These are phyloP conservation scores for Vigna mungo DNA, from an alignment of 306 rosid species.

Conservation along the genomic window DNA sequence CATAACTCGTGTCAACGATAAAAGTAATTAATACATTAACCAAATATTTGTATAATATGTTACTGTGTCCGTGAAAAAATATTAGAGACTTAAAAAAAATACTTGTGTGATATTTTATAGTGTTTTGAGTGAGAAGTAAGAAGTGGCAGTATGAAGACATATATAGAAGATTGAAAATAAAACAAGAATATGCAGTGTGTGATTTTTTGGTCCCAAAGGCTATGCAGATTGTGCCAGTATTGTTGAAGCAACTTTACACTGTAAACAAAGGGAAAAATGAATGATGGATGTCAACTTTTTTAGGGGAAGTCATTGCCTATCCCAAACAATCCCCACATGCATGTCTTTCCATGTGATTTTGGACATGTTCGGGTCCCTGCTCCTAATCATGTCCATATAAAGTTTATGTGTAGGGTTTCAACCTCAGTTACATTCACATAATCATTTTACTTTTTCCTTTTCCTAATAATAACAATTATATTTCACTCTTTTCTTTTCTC, in stretches of 20 bases:
- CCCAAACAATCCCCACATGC: constrained; percentile 50
- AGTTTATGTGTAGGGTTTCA: not conserved
- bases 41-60: too few species aligned
- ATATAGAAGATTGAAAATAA: not conserved
- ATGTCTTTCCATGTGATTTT: constrained; percentile 49
- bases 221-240: constrained; percentile 22
- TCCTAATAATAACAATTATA: not conserved
- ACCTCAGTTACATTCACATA: not conserved
- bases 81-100: too few species aligned
- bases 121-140: not conserved
- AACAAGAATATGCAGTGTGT: not conserved
- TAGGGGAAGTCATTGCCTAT: constrained; percentile 40
- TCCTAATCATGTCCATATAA: constrained; percentile 40
- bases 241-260: constrained; percentile 46
- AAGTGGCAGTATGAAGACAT: not conserved
- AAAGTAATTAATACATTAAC: too few species aligned
- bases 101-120: too few species aligned
- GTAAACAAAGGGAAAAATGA: constrained; percentile 28
- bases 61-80: too few species aligned
- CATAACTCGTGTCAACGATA: too few species aligned
- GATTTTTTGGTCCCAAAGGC: constrained; percentile 47
- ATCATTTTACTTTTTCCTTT: constrained; percentile 1
- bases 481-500: too few species aligned
- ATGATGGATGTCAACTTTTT: constrained; percentile 40
- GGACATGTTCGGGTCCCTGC: constrained; percentile 40